Conservation (phyloP, 2,329 filamentous ascomycete species). For the Nothophoma quercina region DNA sequence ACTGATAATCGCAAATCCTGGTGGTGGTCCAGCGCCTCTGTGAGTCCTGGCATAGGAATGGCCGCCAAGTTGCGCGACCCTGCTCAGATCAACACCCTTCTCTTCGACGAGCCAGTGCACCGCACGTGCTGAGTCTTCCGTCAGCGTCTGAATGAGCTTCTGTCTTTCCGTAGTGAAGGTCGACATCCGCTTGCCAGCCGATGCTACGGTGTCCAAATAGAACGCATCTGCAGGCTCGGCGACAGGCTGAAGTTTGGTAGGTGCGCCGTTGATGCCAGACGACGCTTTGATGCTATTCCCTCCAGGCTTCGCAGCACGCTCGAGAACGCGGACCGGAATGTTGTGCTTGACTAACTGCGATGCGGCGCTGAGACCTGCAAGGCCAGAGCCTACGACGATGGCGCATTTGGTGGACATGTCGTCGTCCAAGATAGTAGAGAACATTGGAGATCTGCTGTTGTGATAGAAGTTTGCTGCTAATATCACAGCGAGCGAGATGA, state of each 20-base stretch:
- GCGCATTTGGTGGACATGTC: constrained; percentile 44
- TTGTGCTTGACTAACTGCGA: constrained; percentile 62
- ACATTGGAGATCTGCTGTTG: constrained; percentile 1
- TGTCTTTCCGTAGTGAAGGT: constrained; percentile 47
- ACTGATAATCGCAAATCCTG: constrained; percentile 66
- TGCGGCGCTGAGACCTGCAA: constrained; percentile 68
- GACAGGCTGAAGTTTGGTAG: constrained; percentile 63
- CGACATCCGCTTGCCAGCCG: constrained; percentile 57
- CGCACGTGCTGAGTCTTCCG: constrained; percentile 56
- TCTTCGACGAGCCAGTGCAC: constrained; percentile 66
- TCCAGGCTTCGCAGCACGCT: constrained; percentile 66
- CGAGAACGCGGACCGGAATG: constrained; percentile 64
- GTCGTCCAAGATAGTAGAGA: constrained; percentile 7
- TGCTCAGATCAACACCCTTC: constrained; percentile 65
- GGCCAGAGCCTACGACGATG: constrained; percentile 70
- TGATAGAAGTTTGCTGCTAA: neutral
- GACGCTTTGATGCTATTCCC: constrained; percentile 73
- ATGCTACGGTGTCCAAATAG: constrained; percentile 64
- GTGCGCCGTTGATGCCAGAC: constrained; percentile 70
- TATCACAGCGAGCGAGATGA: neutral
- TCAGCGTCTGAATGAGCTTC: constrained; percentile 59
- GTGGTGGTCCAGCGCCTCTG: constrained; percentile 64
- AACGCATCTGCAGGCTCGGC: constrained; percentile 53
- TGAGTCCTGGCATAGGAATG: constrained; percentile 66
- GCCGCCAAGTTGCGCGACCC: constrained; percentile 67